Base-by-base conservation (phyloP, 108 stramenopile genomes). In the Cylindrotheca closterium region DNA sequence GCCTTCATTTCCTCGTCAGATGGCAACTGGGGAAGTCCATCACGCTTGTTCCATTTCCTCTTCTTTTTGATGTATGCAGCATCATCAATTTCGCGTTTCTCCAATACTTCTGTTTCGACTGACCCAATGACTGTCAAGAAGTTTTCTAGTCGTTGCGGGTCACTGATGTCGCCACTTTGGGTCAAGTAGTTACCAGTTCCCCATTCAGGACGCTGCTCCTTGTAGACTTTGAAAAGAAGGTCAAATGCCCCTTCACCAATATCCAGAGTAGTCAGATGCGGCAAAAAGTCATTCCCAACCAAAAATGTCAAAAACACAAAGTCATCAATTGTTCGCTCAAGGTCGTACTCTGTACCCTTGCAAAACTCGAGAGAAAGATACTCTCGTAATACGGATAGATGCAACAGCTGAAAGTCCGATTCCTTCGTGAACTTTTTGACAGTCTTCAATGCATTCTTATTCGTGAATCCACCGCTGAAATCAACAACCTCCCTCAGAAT, bases 281-380 rank as follows among this genome's bases (percentile, higher is more conserved):
- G 99, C 33, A 99, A 86, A 64, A 99, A 99, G 67, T 99, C 97
- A 70, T 97, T 96, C 28, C 99, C 99, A 19, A 98, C 95, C 51
- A 99, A 81, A 60, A 98, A 93, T n/a, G 97, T 98, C 87, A 99
- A 93, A 79, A 99, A 95, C 3, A 98, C 97, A 74, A 98, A 99
- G 71, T 99, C 99, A 73, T 99, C 99, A 65, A 99, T 94, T n/a
- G 91, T 80, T 24, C 96, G 78, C 66, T 98, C 97, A 23, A 98
- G 76, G 74, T 97, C 82, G 51, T 81, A 87, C 22, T 70, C 24
- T 0, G 70, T 22, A 25, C 71, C 76, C 23, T 86, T 59, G 47
- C 78, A 79, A 73, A 98, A 95, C 70, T 99, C 98, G 23, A 97
- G 68, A 56, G 90, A 69, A 17, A 99, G 56, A 74, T 99, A 98